These are phyloP conservation scores for Globisporangium nagaii DNA, from an alignment of 352 stramenopile genomes.

Conservation along the genomic window DNA sequence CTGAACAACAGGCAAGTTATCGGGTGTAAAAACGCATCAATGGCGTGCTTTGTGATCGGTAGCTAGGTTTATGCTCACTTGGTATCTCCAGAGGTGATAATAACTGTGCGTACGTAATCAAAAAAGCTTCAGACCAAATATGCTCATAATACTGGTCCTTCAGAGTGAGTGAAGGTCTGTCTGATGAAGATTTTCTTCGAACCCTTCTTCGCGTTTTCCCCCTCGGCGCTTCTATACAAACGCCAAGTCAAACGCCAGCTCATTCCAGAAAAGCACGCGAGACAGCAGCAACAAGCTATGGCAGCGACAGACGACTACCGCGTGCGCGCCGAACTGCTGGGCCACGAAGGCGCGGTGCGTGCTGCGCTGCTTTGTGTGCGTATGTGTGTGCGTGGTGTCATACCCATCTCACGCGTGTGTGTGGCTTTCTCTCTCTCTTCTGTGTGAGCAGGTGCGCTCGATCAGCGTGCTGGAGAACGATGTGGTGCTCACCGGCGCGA, in stretches of 20 bases:
- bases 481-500: constrained; percentile 62
- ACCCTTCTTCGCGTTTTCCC: too few species aligned
- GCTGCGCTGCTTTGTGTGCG: background rate
- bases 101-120: too few species aligned
- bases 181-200: too few species aligned
- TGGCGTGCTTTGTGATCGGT: too few species aligned
- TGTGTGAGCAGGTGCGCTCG: constrained; percentile 48
- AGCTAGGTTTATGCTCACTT: too few species aligned
- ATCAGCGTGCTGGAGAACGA: constrained; percentile 44
- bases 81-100: too few species aligned
- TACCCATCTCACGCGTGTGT: constrained; percentile 5
- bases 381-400: background rate
- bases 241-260: background rate
- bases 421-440: constrained; percentile 5
- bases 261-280: background rate
- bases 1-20: too few species aligned
- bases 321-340: constrained; percentile 47
- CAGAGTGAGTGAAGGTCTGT: too few species aligned
- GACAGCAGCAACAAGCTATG: too few species aligned
- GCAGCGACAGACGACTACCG: constrained; percentile 6
- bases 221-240: background rate
- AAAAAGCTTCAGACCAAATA: too few species aligned
- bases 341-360: constrained; percentile 75
- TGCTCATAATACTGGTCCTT: too few species aligned
- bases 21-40: too few species aligned